These are phyloP conservation scores for Jimgerdemannia flammicorona DNA, from an alignment of 192 early-diverging fungal genomes.

Conservation along the genomic window DNA sequence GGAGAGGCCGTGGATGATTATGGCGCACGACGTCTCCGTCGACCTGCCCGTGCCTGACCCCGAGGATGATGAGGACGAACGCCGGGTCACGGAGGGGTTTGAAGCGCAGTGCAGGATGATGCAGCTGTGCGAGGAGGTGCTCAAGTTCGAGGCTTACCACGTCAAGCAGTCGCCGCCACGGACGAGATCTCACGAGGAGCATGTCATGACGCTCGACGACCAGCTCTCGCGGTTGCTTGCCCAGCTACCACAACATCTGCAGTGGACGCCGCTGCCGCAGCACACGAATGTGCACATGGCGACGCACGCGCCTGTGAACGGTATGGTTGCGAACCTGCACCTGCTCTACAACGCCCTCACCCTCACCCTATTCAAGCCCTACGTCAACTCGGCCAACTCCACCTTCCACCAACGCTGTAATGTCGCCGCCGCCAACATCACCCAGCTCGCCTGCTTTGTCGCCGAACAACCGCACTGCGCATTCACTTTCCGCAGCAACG, in stretches of 20 bases:
- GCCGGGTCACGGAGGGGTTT: conserved; percentile 10
- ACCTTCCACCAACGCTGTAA: not conserved
- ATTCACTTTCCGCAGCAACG: not conserved
- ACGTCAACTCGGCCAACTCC: not conserved
- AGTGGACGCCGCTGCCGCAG: conserved; percentile 15
- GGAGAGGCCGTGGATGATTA: conserved; percentile 20
- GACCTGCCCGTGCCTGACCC: conserved; percentile 17
- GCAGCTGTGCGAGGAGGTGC: conserved; percentile 20
- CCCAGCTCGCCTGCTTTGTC: conserved; percentile 10
- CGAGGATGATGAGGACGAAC: conserved; percentile 23
- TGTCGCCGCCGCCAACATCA: conserved; percentile 3
- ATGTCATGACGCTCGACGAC: conserved; percentile 9
- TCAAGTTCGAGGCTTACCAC: conserved; percentile 11
- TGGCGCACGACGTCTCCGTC: conserved; percentile 9
- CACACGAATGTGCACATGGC: not conserved
- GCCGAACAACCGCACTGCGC: conserved; percentile 8
- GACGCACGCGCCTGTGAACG: conserved; percentile 7
- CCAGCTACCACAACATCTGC: conserved; percentile 4
- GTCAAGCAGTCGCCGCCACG: conserved; percentile 7
- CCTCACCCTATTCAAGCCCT: conserved; percentile 18
- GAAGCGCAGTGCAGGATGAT: conserved; percentile 16
- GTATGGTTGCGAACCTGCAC: conserved; percentile 25
- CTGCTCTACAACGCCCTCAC: conserved; percentile 27
- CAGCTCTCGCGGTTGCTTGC: conserved; percentile 20
- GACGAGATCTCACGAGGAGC: conserved; percentile 13